Percentiles rank a stretch among this genome's conserved stretches.
phyloP scores from a whole-genome alignment of 331 rosid genomes.

The Prunus yedoensis region DNA sequence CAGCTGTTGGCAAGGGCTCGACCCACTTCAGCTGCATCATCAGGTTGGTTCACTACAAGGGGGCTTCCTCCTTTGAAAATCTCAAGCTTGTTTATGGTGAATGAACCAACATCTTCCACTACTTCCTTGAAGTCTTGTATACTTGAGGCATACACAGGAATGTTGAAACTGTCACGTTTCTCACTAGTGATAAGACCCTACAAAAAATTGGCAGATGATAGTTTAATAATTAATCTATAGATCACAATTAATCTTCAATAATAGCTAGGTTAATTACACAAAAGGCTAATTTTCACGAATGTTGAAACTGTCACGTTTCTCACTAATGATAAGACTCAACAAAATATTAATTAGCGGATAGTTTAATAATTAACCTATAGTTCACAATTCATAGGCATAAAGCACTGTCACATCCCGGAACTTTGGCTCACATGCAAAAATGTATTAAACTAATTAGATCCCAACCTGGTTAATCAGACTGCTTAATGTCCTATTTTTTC shows the following conservation, averaged over 20 bases:
- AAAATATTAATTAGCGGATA: neutral
- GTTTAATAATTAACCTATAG: neutral
- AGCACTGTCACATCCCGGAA: too few species aligned
- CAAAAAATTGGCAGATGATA: neutral
- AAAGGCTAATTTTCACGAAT: neutral
- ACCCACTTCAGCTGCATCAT: constrained; percentile 71
- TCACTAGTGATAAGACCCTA: constrained; percentile 67
- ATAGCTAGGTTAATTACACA: neutral
- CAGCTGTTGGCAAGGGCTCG: constrained; percentile 75
- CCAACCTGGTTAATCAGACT: too few species aligned
- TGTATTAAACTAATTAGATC: too few species aligned
- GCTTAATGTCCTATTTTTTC: too few species aligned
- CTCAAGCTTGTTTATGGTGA: constrained; percentile 77
- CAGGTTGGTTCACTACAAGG: constrained; percentile 72
- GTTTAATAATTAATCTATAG: too few species aligned
- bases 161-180: constrained; percentile 80
- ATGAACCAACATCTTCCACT: constrained; percentile 78
- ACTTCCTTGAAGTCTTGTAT: constrained; percentile 89
- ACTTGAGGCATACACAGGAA: constrained; percentile 92
- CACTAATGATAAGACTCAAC: constrained; percentile 61
- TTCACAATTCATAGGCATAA: too few species aligned
- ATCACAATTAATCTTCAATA: too few species aligned
- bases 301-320: constrained; percentile 45
- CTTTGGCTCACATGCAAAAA: too few species aligned
- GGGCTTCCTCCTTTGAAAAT: constrained; percentile 98